Percentiles rank a stretch among this genome's conserved stretches.
Evolutionary conservation across 2,329 filamentous ascomycete genomes (phyloP).

Genomic region (Colletotrichum navitas): DNA sequence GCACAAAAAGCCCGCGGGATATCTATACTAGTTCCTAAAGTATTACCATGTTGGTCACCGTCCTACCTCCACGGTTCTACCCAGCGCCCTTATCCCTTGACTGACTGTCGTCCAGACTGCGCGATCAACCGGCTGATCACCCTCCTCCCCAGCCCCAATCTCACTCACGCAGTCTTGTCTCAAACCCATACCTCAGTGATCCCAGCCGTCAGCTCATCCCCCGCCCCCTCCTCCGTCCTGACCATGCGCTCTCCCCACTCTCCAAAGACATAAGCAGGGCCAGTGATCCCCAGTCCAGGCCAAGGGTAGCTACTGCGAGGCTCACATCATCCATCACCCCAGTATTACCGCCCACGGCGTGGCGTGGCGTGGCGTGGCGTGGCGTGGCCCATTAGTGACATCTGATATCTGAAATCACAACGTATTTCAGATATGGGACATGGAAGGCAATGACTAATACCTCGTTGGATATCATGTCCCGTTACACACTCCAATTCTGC

Average conservation of each 20-base stretch:
- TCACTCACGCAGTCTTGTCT: neutral
- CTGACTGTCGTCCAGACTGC: conserved; percentile 10
- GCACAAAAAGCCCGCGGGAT: neutral
- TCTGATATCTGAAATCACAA: conserved; percentile 1
- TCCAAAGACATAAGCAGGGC: neutral
- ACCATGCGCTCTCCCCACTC: neutral
- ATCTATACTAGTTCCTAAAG: conserved; percentile 1
- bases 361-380: neutral
- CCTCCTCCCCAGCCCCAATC: neutral
- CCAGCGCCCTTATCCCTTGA: neutral
- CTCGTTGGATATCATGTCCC: neutral
- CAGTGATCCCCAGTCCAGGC: neutral
- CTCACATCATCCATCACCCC: conserved; percentile 16
- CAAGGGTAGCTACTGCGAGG: neutral
- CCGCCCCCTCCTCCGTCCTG: neutral
- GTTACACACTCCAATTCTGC: neutral
- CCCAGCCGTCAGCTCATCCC: neutral
- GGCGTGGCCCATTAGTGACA: neutral
- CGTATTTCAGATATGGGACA: neutral
- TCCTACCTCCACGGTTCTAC: neutral
- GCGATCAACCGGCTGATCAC: conserved; percentile 31
- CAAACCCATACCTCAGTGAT: neutral
- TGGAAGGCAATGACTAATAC: neutral
- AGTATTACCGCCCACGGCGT: neutral
- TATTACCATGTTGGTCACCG: conserved; percentile 1